Base-by-base conservation (phyloP, 345 rosid species). In the Arabidopsis arenosa region DNA sequence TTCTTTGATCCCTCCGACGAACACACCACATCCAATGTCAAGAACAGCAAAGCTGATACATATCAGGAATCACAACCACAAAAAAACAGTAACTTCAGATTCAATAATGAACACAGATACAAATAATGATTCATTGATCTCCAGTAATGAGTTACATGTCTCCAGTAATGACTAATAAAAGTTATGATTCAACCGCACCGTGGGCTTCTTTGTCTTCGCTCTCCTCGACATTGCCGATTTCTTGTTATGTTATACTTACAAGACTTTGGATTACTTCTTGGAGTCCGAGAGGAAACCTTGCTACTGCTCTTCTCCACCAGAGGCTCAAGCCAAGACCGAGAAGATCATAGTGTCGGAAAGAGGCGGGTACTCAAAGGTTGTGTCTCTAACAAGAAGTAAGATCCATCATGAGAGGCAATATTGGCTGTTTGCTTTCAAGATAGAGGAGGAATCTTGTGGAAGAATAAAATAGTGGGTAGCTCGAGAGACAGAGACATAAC, bases 271-370 rank as follows among this genome's bases (percentile, higher is more conserved):
- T 49, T 77, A 57, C 67, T 47, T 71, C 63, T 77, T 57, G 21
- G 80, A 77, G 23, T 71, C 72, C 61, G 56, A 77, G 23, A 57
- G 80, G 80, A 77, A 58, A 47, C 76, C 76, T 9, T 77, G 80
- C 62, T 77, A 77, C 47, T 77, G 80, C 54, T 71, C 67, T 58
- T 48, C 73, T 64, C 80, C 80, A 61, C 76, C 52, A 21, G 15
- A 57, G 39, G 76, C 80, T 40, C 43, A 72, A 57, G 61, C 62
- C 72, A 77, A 86, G 68, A 80, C 86, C 28, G 76, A 80, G 47
- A 89, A 84, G 77, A 89, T 95, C 85, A 75, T 95, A 13, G 89
- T 92, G 55, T 89, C 96, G 3, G 96, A 95, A 77, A 76, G 83
- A 40, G 97, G 96, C 1, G 86, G 86, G 66, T 87, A 91, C 61